Evolutionary conservation across 306 rosid species (phyloP).

Genomic region (Herpetospermum pedunculosum): DNA sequence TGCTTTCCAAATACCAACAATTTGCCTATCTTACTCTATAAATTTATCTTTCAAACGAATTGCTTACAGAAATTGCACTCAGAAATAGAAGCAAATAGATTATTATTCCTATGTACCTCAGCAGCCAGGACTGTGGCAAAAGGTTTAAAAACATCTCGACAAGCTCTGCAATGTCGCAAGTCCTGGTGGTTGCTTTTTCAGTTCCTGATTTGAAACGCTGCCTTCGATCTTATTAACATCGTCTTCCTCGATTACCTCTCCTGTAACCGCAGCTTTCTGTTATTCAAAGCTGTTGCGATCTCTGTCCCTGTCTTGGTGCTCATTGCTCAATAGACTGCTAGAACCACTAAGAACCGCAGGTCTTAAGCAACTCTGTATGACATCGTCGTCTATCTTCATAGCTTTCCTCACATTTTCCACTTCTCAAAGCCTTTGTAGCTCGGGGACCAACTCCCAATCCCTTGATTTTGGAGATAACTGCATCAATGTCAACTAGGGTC

Average conservation of each 20-base stretch:
- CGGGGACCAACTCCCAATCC: too few species aligned
- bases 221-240: slow-evolving; percentile 8
- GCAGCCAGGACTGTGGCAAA: slow-evolving; percentile 39
- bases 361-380: too few species aligned
- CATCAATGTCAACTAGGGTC: too few species aligned
- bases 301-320: too few species aligned
- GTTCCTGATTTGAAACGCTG: slow-evolving; percentile 10
- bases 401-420: too few species aligned
- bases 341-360: too few species aligned
- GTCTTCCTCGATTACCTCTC: slow-evolving; percentile 2
- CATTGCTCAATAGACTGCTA: too few species aligned
- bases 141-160: slow-evolving; percentile 39
- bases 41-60: not conserved
- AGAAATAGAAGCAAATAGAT: not conserved
- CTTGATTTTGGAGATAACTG: too few species aligned
- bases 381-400: too few species aligned
- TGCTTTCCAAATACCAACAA: not conserved
- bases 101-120: slow-evolving; percentile 25
- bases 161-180: slow-evolving; percentile 34
- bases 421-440: too few species aligned
- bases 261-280: slow-evolving; percentile 8
- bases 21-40: not conserved
- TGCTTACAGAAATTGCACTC: not conserved
- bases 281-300: too few species aligned
- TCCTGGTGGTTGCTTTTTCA: slow-evolving; percentile 19